Conservation (phyloP, 192 early-diverging fungal species). For the Backusella tarrabulga region DNA sequence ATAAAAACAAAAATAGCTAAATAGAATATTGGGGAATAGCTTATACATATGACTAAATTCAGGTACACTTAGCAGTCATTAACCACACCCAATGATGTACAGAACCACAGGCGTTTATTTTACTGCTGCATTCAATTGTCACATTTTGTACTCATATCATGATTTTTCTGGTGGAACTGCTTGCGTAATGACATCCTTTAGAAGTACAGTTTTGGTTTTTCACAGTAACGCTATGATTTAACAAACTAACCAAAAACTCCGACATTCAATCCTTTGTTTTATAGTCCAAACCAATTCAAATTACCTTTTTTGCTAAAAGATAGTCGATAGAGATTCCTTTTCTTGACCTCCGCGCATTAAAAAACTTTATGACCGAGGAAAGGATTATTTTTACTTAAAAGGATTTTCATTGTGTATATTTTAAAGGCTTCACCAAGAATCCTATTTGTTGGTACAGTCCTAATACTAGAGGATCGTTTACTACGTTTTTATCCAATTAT, state of each 20-base stretch:
- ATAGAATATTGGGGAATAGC: neutral
- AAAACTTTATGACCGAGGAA: neutral
- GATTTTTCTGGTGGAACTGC: neutral
- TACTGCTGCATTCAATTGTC: constrained; percentile 2
- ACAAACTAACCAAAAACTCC: neutral
- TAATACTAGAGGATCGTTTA: neutral
- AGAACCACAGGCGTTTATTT: neutral
- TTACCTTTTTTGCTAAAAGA: constrained; percentile 4
- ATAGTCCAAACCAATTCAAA: neutral
- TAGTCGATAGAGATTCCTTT: neutral
- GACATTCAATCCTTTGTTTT: neutral
- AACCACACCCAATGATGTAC: neutral
- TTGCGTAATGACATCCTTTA: constrained; percentile 5
- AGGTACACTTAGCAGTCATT: neutral
- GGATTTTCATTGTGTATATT: neutral
- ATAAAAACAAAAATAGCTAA: neutral
- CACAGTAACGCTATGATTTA: constrained; percentile 1
- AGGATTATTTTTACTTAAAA: neutral
- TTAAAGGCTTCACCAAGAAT: neutral
- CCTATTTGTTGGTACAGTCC: neutral
- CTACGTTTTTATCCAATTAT: neutral
- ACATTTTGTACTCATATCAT: constrained; percentile 7
- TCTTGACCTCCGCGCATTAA: constrained; percentile 3
- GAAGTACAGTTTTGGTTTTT: neutral
- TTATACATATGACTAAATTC: neutral